These are phyloP conservation scores for Smittium mucronatum DNA, from an alignment of 371 early-diverging fungal species.

Conservation along the genomic window DNA sequence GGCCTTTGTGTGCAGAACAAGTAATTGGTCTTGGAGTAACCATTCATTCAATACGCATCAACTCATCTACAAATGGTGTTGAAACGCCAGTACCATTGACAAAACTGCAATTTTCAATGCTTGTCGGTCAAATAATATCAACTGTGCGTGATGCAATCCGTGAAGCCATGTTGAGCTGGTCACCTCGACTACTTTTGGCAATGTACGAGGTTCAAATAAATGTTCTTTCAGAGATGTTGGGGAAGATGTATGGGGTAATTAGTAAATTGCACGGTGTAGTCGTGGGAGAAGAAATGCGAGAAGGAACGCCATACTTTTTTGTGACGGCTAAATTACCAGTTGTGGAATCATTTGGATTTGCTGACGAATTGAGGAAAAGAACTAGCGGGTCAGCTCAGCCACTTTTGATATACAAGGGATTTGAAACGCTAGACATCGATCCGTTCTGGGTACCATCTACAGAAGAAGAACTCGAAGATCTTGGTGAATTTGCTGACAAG, in stretches of 20 bases:
- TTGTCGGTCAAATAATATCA: constrained; percentile 76
- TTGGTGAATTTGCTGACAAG: constrained; percentile 89
- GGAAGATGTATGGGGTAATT: constrained; percentile 90
- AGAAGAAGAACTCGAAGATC: constrained; percentile 90
- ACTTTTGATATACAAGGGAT: constrained; percentile 83
- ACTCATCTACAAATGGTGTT: constrained; percentile 16
- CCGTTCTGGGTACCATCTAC: constrained; percentile 98
- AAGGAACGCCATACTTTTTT: constrained; percentile 88
- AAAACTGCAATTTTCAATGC: constrained; percentile 1
- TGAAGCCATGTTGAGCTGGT: constrained; percentile 80
- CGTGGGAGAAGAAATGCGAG: constrained; percentile 83
- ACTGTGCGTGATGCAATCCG: constrained; percentile 69
- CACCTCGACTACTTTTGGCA: constrained; percentile 85
- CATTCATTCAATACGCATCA: constrained; percentile 54
- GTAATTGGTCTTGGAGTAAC: constrained; percentile 78
- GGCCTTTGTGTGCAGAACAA: constrained; percentile 92
- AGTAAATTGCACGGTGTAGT: constrained; percentile 70
- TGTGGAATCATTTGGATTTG: constrained; percentile 96
- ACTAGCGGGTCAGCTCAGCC: constrained; percentile 92
- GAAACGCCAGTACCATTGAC: neutral
- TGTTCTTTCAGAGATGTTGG: constrained; percentile 85
- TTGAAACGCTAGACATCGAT: constrained; percentile 80
- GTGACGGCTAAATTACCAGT: constrained; percentile 91
- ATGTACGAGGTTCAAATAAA: constrained; percentile 94
- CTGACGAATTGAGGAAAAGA: constrained; percentile 88